Evolutionary conservation across 768 basidiomycete species (phyloP), one percentile per base, ranked within the genome.

Genomic region (Boletus reticulatus): DNA sequence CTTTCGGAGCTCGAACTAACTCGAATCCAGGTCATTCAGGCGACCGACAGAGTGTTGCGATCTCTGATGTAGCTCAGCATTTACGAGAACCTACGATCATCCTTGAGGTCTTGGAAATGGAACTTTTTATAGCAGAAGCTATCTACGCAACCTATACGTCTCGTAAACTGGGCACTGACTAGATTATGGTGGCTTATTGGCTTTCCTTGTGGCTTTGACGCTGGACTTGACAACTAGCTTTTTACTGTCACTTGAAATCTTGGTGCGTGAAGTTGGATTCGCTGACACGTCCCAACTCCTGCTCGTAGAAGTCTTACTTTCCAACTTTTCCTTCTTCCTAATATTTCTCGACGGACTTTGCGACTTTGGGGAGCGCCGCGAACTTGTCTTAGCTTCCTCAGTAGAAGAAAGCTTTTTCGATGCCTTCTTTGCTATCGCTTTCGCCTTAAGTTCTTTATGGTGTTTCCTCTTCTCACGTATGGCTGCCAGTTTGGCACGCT

Each of bases 11-110:
- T 42, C 24, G 20, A 49, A 54, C 36, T 20, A 56, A 52, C 34
- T 42, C 36, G 7, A 37, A 43, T 59, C 34, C 56, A 92, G 88
- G 84, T 92, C 39, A 80, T 92, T 51, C 72, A 78, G 62, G 76
- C 76, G 76, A 87, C 88, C 3, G 82, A 89, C 60, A 74, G 76
- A 45, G 84, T 85, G 19, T 65, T 90, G 53, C 83, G 80, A 67
- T 81, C 80, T 27, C 72, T 89, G 50, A 75, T 78, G 57, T 86
- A 72, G 56, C 53, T 48, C 36, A 36, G n/a, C 38, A 5, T 43
- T 13, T 36, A 46, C 9, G 41, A 43, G 24, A 7, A 38, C 32
- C 38, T 37, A 11, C 34, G 13, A 34, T 34, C 34, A 4, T 51
- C 39, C 44, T 50, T 29, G 20, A 14, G 55, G 53, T 48, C 48